Base-by-base conservation (phyloP, 345 rosid species). In the Conringia planisiliqua region DNA sequence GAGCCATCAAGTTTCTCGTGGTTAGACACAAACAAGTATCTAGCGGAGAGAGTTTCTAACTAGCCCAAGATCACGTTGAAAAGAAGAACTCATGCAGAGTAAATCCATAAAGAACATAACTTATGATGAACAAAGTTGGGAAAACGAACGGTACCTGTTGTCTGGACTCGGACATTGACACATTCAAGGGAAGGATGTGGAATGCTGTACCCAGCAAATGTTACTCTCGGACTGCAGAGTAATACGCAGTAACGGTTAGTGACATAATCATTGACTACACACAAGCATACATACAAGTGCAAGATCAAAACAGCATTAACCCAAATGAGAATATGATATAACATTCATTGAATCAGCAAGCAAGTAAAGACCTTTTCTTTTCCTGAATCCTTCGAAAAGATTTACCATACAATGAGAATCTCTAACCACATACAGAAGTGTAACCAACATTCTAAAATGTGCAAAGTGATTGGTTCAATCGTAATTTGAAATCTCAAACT, bases 181-280 rank as follows among this genome's bases (percentile, higher is more conserved):
- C 78, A 78, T 54, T 92, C 96, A 75, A 86, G 87, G 33, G 98
- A 92, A 67, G 98, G 98, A 86, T 92, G 97, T 63, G 93, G 98
- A 56, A 95, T 92, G 76, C 91, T 90, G 85, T 95, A 90, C 14
- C 88, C 93, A 66, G 83, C 86, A 63, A 82, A 72, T 6, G 86
- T 73, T 20, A 90, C 94, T 76, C 97, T 86, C 22, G 98, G 92
- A 73, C 96, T 92, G 90, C 85, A 83, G 62, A 78, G 76, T 73
- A 47, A 32, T 20, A 58, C 17, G 36, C 61, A 66, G 9, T 12
- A 35, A 20, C n/a, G 18, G 30, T 73, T 18, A 73, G 47, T 58
- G 43, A 12, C 58, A 64, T 29, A 63, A 62, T 54, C 30, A 44
- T 35, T 8, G 10, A 47, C 47, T 35, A 47, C 56, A 57, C 29